Evolutionary conservation across 495 filamentous ascomycete species (phyloP).

Genomic region (Staphylotrichum longicolle): DNA sequence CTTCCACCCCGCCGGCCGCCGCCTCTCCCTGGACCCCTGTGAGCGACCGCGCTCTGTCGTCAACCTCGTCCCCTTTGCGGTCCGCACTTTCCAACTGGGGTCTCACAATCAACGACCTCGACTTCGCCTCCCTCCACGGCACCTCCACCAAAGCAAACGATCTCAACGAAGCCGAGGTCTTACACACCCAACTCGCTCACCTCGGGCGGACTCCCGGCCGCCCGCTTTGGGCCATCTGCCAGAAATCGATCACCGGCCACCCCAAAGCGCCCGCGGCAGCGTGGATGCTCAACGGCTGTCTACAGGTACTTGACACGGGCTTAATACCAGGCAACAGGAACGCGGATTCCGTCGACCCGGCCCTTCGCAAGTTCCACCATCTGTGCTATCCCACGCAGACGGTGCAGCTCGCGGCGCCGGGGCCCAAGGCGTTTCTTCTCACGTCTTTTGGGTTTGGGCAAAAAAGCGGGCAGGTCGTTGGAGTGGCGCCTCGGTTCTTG

Average conservation of each 20-base stretch:
- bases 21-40: constrained; percentile 74
- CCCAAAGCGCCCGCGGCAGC: constrained; percentile 94
- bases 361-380: constrained; percentile 87
- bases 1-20: constrained; percentile 58
- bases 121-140: constrained; percentile 89
- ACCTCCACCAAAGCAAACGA: constrained; percentile 94
- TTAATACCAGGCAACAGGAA: constrained; percentile 90
- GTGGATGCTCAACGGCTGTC: constrained; percentile 93
- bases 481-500: constrained; percentile 86
- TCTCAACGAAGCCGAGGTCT: constrained; percentile 91
- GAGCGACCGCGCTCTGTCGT: constrained; percentile 50
- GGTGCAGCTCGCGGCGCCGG: constrained; percentile 72
- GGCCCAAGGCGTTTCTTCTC: constrained; percentile 87
- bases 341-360: constrained; percentile 87
- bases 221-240: constrained; percentile 85
- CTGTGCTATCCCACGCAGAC: constrained; percentile 85
- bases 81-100: constrained; percentile 92
- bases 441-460: constrained; percentile 97
- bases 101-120: constrained; percentile 90
- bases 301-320: constrained; percentile 84
- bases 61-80: constrained; percentile 78
- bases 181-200: constrained; percentile 87
- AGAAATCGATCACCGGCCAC: constrained; percentile 93
- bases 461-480: constrained; percentile 90
- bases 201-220: constrained; percentile 87